phyloP scores from a whole-genome alignment of 805 yeast species.

The Ogataea trehalophila region DNA sequence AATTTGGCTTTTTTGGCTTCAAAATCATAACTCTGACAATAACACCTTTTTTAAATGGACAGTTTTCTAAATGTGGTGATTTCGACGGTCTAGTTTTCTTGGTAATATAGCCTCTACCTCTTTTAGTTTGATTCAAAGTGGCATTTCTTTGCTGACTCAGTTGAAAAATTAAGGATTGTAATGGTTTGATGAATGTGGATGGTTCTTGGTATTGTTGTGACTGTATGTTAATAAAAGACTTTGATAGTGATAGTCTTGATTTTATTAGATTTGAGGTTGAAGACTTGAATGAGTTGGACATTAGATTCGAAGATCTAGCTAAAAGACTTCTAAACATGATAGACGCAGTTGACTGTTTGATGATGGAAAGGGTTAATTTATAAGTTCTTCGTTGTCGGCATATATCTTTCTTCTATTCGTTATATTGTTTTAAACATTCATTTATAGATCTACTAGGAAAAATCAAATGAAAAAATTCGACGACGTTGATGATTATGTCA shows the following conservation, averaged over 20 bases:
- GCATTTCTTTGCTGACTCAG: slow-evolving; percentile 47
- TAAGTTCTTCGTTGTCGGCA: not conserved
- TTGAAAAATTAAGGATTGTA: slow-evolving; percentile 12
- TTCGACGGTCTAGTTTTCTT: slow-evolving; percentile 40
- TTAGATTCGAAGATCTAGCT: slow-evolving; percentile 4
- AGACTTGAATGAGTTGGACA: slow-evolving; percentile 5
- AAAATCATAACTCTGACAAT: slow-evolving; percentile 89
- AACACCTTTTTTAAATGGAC: slow-evolving; percentile 91
- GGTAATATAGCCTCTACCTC: slow-evolving; percentile 48
- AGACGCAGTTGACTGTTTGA: not conserved
- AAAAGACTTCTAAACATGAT: slow-evolving; percentile 13
- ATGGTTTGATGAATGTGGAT: slow-evolving; percentile 3
- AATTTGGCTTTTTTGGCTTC: slow-evolving; percentile 97
- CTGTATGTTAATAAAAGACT: slow-evolving; percentile 12
- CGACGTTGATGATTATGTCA: too few species aligned
- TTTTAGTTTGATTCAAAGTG: slow-evolving; percentile 71
- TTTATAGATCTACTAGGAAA: too few species aligned
- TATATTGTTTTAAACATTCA: too few species aligned
- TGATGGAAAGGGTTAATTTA: not conserved
- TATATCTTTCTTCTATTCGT: too few species aligned
- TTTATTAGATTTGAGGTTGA: slow-evolving; percentile 14
- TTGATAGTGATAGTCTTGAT: slow-evolving; percentile 8
- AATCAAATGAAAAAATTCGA: too few species aligned
- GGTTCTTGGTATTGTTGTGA: slow-evolving; percentile 5
- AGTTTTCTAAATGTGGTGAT: slow-evolving; percentile 77